Evolutionary conservation across 768 basidiomycete genomes (phyloP), one percentile per base, ranked within the genome.

Genomic region (Boletellus sp.): DNA sequence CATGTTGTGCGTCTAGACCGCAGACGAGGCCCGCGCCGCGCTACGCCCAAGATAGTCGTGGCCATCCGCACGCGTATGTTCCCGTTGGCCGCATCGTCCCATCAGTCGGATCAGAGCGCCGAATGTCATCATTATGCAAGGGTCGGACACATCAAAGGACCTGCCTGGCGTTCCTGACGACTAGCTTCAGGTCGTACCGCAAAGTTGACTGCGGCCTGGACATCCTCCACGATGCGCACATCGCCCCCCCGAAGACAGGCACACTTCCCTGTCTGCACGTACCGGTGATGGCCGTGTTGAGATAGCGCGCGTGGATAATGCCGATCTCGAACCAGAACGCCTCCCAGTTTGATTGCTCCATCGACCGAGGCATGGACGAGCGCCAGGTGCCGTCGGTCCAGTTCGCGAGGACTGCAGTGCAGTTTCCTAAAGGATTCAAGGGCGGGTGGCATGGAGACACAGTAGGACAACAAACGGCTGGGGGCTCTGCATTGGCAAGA

Each of bases 1-100:
- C 58, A 76, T 60, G 31, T 72, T 58, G 34, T 74, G 76, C 0
- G 72, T 76, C 71, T 72, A 78, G 22, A 78, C 56, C 42, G 72
- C 49, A 42, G 76, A 71, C 1, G 70, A 61, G 3, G 65, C 26
- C 74, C 74, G 16, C n/a, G n/a, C n/a, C n/a, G n/a, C n/a, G n/a
- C n/a, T n/a, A n/a, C n/a, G n/a, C n/a, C n/a, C n/a, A n/a, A 74
- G 63, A 41, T 53, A 73, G 50, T 75, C 72, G 48, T 75, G 75
- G 6, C 69, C 67, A 11, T 20, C 37, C 0, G 31, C 3, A n/a
- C n/a, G n/a, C n/a, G n/a, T n/a, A n/a, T n/a, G n/a, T n/a, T n/a
- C n/a, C n/a, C n/a, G n/a, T n/a, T n/a, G n/a, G n/a, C n/a, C n/a
- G n/a, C 28, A 15, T 22, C 9, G n/a, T 44, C n/a, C 42, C 20